These are phyloP conservation scores for Drechslerella stenobrocha DNA, from an alignment of 2,329 filamentous ascomycete genomes.

Conservation along the genomic window DNA sequence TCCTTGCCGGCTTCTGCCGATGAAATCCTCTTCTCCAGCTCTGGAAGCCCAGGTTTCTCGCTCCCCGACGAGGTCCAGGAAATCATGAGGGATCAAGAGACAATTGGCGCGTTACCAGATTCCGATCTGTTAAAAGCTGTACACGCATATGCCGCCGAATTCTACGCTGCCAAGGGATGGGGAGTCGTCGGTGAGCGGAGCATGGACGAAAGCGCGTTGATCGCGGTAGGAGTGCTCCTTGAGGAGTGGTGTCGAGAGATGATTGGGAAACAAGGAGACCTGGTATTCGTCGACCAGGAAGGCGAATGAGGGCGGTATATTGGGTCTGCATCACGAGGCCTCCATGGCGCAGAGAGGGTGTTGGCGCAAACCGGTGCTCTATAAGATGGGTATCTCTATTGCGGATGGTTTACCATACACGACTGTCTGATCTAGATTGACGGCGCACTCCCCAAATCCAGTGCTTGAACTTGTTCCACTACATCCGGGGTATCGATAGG, in stretches of 20 bases:
- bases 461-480: conserved; percentile 26
- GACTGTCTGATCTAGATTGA: conserved; percentile 12
- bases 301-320: conserved; percentile 33
- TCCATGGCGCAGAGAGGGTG: not conserved
- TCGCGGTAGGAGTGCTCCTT: conserved; percentile 73
- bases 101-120: conserved; percentile 63
- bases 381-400: conserved; percentile 35
- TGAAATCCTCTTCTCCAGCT: conserved; percentile 40
- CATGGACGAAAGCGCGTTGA: conserved; percentile 76
- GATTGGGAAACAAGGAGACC: conserved; percentile 68
- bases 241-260: conserved; percentile 69
- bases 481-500: conserved; percentile 31
- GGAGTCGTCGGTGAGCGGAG: conserved; percentile 60
- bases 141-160: conserved; percentile 69
- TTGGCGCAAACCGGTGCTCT: not conserved
- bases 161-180: conserved; percentile 61
- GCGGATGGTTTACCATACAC: conserved; percentile 2
- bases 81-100: conserved; percentile 11
- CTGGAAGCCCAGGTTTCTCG: conserved; percentile 9
- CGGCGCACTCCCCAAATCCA: conserved; percentile 27
- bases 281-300: conserved; percentile 70
- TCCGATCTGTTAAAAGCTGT: conserved; percentile 71
- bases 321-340: not conserved
- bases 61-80: conserved; percentile 21
- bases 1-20: conserved; percentile 33